Base-by-base conservation (phyloP, 2,329 filamentous ascomycete species). In the Botryotinia convoluta region DNA sequence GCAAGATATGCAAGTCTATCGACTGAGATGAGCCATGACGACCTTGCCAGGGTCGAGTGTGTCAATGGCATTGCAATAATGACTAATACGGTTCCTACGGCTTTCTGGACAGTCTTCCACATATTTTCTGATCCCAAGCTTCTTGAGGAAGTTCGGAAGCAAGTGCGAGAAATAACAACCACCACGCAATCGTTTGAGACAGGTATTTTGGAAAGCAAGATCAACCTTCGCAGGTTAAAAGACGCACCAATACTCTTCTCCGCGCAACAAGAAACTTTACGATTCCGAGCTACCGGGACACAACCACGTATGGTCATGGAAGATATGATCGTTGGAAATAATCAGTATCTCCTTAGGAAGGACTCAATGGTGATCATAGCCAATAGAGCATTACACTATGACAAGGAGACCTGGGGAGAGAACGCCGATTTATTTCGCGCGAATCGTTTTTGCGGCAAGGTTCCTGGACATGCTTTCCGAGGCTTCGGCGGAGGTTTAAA, bases 1-100 rank as follows among this genome's bases (percentile, higher is more conserved):
- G 59, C 59, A 32, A 71, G 69, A 42, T 26, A 62, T 37, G 29
- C 18, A 18, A 29, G 44, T 39, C 59, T 71, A 5, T 51, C 57
- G 8, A 20, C 29, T 1, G 69, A 63, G n/a, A 63, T 71, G 59
- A 51, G 16, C 9, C 32, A 2, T 12, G 59, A 32, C 6, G 69
- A 71, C 16, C 42, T 63, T 16, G 69, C 69, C 32, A 71, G 37
- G 5, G 63, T 63, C n/a, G 59, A 71, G 3, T 71, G 69, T 57
- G 69, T 64, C 2, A 64, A 71, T 42, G 69, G 60, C 1, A 63
- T 54, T 64, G 69, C 60, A 26, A 71, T 71, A 39, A 63, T 71
- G 32, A 42, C 69, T 5, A 71, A 71, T 8, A 71, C 60, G 14
- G 59, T 63, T 3, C 69, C 69, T 44, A 44, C 45, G 18, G 60